Percentiles rank a stretch among this genome's conserved stretches.
phyloP scores from a whole-genome alignment of 2,329 filamentous ascomycete genomes.

The Talaromyces albobiverticillius region DNA sequence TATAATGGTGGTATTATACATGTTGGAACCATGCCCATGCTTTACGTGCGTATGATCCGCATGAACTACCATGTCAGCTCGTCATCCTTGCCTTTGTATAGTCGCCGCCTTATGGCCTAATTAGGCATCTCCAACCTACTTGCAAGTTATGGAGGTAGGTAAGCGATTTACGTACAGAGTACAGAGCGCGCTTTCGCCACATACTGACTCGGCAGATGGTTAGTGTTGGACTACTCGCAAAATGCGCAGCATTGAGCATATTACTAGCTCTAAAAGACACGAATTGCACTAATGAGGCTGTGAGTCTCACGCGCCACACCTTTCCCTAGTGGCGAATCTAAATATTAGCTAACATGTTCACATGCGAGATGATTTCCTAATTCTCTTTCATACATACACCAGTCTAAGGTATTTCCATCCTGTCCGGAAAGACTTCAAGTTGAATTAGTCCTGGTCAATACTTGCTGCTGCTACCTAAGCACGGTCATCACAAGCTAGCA shows the following conservation, averaged over 20 bases:
- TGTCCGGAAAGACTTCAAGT: not conserved
- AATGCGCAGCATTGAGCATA: no score
- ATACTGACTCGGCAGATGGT: not conserved
- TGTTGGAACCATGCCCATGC: no score
- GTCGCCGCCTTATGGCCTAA: not conserved
- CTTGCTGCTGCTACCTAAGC: not conserved
- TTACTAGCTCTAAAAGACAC: not conserved
- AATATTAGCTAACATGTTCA: not conserved
- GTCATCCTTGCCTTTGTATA: not conserved
- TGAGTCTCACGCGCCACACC: not conserved
- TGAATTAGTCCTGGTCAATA: not conserved
- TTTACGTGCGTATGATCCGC: not conserved
- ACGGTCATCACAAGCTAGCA: not conserved
- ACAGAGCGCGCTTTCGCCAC: no score
- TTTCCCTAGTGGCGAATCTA: not conserved
- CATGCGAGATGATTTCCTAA: not conserved
- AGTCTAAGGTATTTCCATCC: not conserved
- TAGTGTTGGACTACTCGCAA: no score
- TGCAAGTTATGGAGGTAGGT: no score
- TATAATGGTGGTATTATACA: not conserved
- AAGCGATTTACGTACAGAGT: no score
- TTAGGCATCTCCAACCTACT: no score
- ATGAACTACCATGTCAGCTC: not conserved
- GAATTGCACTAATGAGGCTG: not conserved
- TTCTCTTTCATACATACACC: not conserved